Percentiles rank a stretch among this genome's conserved stretches.
Evolutionary conservation across 345 rosid species (phyloP).

Genomic region (Angophora floribunda): DNA sequence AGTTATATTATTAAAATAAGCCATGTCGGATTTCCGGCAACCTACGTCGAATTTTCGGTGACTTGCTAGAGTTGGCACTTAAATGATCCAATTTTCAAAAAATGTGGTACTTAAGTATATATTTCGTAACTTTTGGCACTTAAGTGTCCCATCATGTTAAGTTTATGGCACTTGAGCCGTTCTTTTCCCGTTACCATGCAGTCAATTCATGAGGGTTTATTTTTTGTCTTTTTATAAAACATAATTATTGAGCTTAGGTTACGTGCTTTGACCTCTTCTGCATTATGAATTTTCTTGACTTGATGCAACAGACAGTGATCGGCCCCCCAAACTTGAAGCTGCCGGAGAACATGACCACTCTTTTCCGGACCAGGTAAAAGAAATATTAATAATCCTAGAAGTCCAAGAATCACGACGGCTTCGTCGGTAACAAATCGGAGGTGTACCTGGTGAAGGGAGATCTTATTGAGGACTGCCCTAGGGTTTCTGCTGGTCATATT

Average conservation of each 20-base stretch:
- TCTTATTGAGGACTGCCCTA: neutral
- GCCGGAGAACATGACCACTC: neutral
- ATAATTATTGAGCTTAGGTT: neutral
- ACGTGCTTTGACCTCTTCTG: neutral
- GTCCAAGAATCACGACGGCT: neutral
- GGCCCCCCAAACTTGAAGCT: neutral
- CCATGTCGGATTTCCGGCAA: too few relatives aligned
- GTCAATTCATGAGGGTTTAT: neutral
- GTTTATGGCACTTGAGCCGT: too few relatives aligned
- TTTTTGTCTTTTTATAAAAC: too few relatives aligned
- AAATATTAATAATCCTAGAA: neutral
- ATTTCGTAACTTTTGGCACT: too few relatives aligned
- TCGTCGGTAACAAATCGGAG: neutral
- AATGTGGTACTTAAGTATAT: too few relatives aligned
- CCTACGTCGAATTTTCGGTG: too few relatives aligned
- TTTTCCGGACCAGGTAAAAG: neutral
- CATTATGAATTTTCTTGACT: neutral
- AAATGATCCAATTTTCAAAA: too few relatives aligned
- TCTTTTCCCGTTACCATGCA: neutral
- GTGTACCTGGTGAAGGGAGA: neutral
- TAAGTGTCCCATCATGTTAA: too few relatives aligned
- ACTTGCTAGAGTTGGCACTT: too few relatives aligned
- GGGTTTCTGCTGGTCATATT: neutral
- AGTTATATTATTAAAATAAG: too few relatives aligned
- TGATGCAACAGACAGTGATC: neutral